Base-by-base conservation (phyloP, 805 yeast genomes). In the Kregervanrija pseudodelftensis region DNA sequence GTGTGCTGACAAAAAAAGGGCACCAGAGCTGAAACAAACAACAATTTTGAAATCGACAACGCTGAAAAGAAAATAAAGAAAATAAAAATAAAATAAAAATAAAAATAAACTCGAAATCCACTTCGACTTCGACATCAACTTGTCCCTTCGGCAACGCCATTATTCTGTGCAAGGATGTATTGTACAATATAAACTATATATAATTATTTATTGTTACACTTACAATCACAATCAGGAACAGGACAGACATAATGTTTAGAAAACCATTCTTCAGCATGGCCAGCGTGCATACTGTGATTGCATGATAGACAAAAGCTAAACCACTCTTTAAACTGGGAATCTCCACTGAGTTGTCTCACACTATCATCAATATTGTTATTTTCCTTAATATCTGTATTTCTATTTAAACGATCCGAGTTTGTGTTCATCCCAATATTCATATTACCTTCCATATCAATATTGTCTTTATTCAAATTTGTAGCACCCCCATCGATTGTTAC, bases 251-350 rank as follows among this genome's bases (percentile, higher is more conserved):
- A 77, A 56, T 90, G 95, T 60, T 81, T 82, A 22, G 82, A 75
- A 61, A 91, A 91, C 99, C 99, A 91, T 56, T 90, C 95, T 50
- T 86, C 89, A 0, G 97, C 97, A 61, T 91, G 99, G 4, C 85
- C 89, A 0, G 95, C 89, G 65, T 91, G 99, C 77, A 82, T 82
- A 1, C 96, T 95, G 56, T 91, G 99, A 58, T 85, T 87, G 60
- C 99, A 91, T 32, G 82, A 77, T 51, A 91, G 65, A 57, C 99
- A 91, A 64, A 88, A 88, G 53, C 93, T 86, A 53, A 91, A 89
- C 95, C 96, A 88, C 50, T 84, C 83, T 47, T 79, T 75, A 59
- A 85, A 77, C 47, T 67, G 65, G 14, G 67, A 64, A 46, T 69
- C 74, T 17, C 68, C 63, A 22, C 57, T 55, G 16, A 39, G 39